phyloP scores from a whole-genome alignment of 495 filamentous ascomycete genomes.

The Neurospora sp. region DNA sequence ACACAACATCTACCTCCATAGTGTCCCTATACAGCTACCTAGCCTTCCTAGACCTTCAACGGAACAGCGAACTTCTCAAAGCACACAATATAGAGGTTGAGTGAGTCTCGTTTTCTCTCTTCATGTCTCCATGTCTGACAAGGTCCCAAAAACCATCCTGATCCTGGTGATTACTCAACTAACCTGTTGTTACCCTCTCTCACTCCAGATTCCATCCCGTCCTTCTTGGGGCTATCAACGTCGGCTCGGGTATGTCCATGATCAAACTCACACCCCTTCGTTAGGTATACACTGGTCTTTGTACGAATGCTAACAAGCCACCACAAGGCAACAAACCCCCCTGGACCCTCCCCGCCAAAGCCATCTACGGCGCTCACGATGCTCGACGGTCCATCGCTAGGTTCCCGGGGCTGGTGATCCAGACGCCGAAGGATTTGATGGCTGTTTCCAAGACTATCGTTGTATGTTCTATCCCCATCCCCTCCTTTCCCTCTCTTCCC shows the following conservation, averaged over 20 bases:
- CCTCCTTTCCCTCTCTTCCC: neutral
- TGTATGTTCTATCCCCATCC: constrained; percentile 14
- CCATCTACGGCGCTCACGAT: constrained; percentile 45
- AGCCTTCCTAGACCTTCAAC: constrained; percentile 47
- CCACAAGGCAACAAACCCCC: constrained; percentile 60
- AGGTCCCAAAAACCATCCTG: neutral
- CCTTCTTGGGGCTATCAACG: constrained; percentile 66
- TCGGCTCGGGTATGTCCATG: constrained; percentile 38
- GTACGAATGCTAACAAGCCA: too few species aligned
- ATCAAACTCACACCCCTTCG: too few species aligned
- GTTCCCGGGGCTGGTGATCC: constrained; percentile 29
- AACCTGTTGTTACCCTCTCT: neutral
- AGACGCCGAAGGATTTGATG: constrained; percentile 30
- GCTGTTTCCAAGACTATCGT: constrained; percentile 20
- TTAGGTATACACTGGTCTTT: too few species aligned
- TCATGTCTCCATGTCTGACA: neutral
- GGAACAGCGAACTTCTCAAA: constrained; percentile 40
- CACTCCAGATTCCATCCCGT: constrained; percentile 53
- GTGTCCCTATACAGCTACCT: constrained; percentile 64
- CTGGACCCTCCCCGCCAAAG: constrained; percentile 60
- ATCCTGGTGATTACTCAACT: neutral
- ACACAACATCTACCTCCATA: constrained; percentile 16
- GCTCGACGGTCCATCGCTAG: constrained; percentile 46
- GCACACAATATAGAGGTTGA: constrained; percentile 52
- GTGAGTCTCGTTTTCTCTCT: constrained; percentile 26